Base-by-base conservation (phyloP, 768 basidiomycete genomes). In the Clitopilus hobsonii region DNA sequence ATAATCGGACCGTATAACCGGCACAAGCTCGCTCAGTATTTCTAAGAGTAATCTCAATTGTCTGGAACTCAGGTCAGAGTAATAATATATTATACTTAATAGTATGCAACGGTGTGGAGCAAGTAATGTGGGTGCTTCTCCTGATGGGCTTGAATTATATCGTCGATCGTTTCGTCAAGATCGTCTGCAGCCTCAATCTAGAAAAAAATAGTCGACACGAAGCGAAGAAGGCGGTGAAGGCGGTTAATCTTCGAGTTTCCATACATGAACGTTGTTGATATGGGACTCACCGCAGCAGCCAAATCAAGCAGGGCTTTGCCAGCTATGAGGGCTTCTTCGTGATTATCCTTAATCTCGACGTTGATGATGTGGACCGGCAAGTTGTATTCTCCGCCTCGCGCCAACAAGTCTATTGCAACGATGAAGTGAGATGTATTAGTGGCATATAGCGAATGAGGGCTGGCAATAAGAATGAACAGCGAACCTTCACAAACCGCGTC, bases 261-360 rank as follows among this genome's bases (percentile, higher is more conserved):
- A n/a, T n/a, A n/a, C n/a, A n/a, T n/a, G n/a, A n/a, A n/a, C n/a
- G n/a, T n/a, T n/a, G n/a, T n/a, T n/a, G n/a, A n/a, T n/a, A n/a
- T n/a, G n/a, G 26, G 16, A 78, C 92, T 73, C 64, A 97, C 96
- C 53, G 94, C 89, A 49, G 84, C 77, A 6, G 93, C 94, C 20
- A 99, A 75, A 64, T 96, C 95, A 25, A 98, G 75, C 67, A 98
- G 94, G 1, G 96, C 94, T 69, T 87, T 91, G 16, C 97, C 96
- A 23, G 97, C 97, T 60, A 98, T 93, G 48, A 89, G 76, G 0
- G 97, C 97, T 71, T 99, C 97, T 77, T 98, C 97, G 63, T 98
- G 95, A 65, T 97, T 98, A 71, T 99, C 97, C 74, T 91, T 97
- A 71, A 98, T 98, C 67, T 99, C 97, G 57, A 98, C 83, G 70